These are phyloP conservation scores for Bauhinia variegata DNA, from an alignment of 306 rosid species.

Conservation along the genomic window DNA sequence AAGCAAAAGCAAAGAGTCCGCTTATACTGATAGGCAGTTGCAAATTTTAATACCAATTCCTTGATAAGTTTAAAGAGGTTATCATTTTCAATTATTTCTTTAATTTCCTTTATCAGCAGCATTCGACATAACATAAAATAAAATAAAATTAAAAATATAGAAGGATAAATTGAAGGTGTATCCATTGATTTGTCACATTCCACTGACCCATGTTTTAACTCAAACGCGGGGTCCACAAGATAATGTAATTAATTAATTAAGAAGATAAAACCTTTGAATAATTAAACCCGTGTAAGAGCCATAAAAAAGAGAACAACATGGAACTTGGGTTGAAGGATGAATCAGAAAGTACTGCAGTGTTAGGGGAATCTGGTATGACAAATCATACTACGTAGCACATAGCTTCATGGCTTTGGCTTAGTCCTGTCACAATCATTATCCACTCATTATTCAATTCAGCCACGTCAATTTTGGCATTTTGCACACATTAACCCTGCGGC, in stretches of 20 bases:
- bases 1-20: constrained; percentile 24
- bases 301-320: not conserved
- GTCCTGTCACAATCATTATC: constrained; percentile 48
- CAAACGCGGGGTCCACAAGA: constrained; percentile 14
- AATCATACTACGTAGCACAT: not conserved
- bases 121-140: not conserved
- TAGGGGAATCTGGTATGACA: too few relatives aligned
- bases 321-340: not conserved
- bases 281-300: not conserved
- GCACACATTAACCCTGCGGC: constrained; percentile 40
- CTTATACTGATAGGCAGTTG: constrained; percentile 24
- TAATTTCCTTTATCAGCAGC: not conserved
- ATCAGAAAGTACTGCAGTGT: not conserved
- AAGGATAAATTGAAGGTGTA: too few relatives aligned
- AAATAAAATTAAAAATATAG: too few relatives aligned
- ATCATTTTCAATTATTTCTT: constrained; percentile 25
- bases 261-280: too few relatives aligned
- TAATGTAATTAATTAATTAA: not conserved
- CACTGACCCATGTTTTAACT: not conserved
- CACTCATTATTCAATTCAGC: constrained; percentile 34
- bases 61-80: constrained; percentile 42
- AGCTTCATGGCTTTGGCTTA: constrained; percentile 27
- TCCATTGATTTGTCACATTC: not conserved
- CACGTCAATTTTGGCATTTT: constrained; percentile 46
- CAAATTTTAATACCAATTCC: constrained; percentile 16